phyloP scores from a whole-genome alignment of 2,329 filamentous ascomycete genomes.

The Teratosphaeria zuluensis region DNA sequence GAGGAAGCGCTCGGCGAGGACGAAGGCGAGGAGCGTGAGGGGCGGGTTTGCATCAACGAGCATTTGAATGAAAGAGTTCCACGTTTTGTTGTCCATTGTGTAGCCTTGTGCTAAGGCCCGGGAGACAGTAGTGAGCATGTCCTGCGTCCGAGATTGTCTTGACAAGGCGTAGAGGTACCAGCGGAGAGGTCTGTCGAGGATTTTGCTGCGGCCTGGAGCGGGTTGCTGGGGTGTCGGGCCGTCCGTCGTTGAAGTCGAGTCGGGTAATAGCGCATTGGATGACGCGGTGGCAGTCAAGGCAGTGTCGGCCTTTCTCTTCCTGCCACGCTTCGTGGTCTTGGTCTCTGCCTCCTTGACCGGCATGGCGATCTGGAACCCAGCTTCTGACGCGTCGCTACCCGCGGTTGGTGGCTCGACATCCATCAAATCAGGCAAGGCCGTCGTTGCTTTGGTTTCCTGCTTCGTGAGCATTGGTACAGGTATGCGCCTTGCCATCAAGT shows the following conservation, averaged over 20 bases:
- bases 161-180: constrained; percentile 45
- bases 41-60: constrained; percentile 47
- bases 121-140: constrained; percentile 37
- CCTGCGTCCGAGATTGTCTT: constrained; percentile 38
- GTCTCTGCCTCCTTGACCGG: background rate
- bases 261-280: background rate
- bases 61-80: constrained; percentile 66
- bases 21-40: constrained; percentile 58
- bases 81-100: constrained; percentile 62
- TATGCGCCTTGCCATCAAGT: constrained; percentile 21
- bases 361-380: constrained; percentile 1
- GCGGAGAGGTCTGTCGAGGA: constrained; percentile 38
- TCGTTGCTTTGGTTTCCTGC: background rate
- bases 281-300: background rate
- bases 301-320: background rate
- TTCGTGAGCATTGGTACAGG: constrained; percentile 11
- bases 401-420: background rate
- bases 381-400: constrained; percentile 4
- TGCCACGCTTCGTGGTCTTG: background rate
- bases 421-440: background rate
- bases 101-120: constrained; percentile 59
- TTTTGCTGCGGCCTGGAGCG: constrained; percentile 4
- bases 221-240: background rate
- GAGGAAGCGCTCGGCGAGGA: constrained; percentile 63
- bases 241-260: background rate